Percentiles rank a stretch among this genome's conserved stretches.
Evolutionary conservation across 108 stramenopile species (phyloP).

Genomic region (Mediolabrus comicus): DNA sequence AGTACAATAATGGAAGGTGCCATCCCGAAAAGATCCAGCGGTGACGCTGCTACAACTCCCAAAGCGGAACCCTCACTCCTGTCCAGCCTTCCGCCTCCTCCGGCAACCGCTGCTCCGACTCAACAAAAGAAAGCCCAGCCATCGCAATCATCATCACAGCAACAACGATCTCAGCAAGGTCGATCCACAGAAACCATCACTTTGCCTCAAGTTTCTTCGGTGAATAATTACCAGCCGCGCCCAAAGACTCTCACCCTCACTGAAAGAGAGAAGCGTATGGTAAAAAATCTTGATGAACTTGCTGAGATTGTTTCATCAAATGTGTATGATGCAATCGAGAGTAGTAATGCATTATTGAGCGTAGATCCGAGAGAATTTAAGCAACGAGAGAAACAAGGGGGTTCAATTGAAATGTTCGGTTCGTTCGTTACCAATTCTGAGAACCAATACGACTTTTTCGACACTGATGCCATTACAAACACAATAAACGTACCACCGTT

Average conservation of each 20-base stretch:
- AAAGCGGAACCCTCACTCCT: slow-evolving; percentile 9
- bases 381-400: neutral
- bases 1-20: slow-evolving; percentile 10
- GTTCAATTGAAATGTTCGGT: slow-evolving; percentile 22
- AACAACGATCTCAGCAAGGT: neutral
- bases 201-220: neutral
- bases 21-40: slow-evolving; percentile 7
- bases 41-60: neutral
- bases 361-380: slow-evolving; percentile 3
- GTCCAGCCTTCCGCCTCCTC: slow-evolving; percentile 15
- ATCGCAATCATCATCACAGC: neutral
- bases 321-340: neutral
- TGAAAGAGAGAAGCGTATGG: slow-evolving; percentile 4
- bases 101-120: neutral
- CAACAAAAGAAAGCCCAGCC: neutral
- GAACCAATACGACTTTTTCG: slow-evolving; percentile 37
- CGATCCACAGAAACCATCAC: neutral
- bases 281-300: slow-evolving; percentile 17
- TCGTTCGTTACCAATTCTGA: slow-evolving; percentile 30
- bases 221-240: neutral
- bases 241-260: slow-evolving; percentile 3
- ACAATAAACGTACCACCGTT: slow-evolving; percentile 22
- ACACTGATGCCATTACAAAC: slow-evolving; percentile 19
- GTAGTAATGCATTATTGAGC: neutral
- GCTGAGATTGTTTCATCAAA: slow-evolving; percentile 9